Conservation (phyloP, 306 rosid species). For the Quercus parvula region DNA sequence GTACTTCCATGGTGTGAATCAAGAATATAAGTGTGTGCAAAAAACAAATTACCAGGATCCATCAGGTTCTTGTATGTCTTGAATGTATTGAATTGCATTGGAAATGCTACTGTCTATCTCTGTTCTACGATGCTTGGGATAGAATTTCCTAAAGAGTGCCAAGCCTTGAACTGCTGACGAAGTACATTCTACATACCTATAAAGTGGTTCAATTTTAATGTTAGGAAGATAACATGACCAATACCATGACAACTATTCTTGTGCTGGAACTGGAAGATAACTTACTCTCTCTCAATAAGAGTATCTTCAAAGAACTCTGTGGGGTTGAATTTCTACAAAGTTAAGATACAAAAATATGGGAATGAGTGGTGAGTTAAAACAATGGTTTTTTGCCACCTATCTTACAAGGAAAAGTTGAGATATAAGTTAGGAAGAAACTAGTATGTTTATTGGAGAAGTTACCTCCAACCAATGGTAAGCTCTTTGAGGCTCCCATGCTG, state of each 20-base stretch:
- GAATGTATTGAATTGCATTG: slow-evolving; percentile 42
- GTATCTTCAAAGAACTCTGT: slow-evolving; percentile 54
- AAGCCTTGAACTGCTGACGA: slow-evolving; percentile 54
- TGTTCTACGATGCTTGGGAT: slow-evolving; percentile 48
- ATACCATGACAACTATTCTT: neutral
- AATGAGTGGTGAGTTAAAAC: neutral
- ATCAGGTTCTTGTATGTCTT: slow-evolving; percentile 53
- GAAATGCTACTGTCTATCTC: slow-evolving; percentile 51
- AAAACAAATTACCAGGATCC: slow-evolving; percentile 62
- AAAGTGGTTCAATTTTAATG: neutral
- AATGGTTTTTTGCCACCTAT: neutral
- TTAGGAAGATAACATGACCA: neutral
- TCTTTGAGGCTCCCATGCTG: slow-evolving; percentile 66
- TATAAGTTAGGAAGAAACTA: no score
- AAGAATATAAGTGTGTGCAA: neutral
- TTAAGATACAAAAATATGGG: neutral
- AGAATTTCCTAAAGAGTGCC: slow-evolving; percentile 46
- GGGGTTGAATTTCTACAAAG: slow-evolving; percentile 56
- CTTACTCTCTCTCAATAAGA: slow-evolving; percentile 57
- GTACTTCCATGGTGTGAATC: neutral
- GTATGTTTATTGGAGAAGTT: neutral
- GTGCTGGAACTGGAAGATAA: neutral
- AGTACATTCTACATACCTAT: slow-evolving; percentile 63
- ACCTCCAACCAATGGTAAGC: slow-evolving; percentile 34
- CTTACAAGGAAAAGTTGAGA: no score